phyloP scores from a whole-genome alignment of 257 asterid genomes.

The Buddleja alternifolia region DNA sequence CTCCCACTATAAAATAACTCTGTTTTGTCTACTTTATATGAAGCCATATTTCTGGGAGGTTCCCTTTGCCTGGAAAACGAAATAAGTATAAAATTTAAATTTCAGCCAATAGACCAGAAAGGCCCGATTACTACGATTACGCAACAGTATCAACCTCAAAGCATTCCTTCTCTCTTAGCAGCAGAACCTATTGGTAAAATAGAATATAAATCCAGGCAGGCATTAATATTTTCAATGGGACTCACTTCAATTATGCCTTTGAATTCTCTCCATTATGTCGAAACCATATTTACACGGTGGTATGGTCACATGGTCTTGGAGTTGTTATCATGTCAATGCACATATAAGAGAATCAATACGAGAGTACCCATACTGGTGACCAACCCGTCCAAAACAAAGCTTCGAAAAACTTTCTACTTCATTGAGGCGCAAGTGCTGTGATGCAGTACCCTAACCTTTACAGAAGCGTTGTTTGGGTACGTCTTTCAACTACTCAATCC shows the following conservation, averaged over 20 bases:
- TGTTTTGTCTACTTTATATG: too few relatives aligned
- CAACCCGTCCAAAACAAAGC: background rate
- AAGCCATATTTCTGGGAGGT: too few relatives aligned
- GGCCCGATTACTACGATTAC: too few relatives aligned
- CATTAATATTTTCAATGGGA: too few relatives aligned
- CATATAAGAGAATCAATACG: background rate
- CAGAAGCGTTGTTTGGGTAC: background rate
- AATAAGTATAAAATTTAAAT: too few relatives aligned
- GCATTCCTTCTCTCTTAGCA: background rate
- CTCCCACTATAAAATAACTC: too few relatives aligned
- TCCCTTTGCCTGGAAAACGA: too few relatives aligned
- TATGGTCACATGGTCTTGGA: background rate
- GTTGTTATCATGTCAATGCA: conserved; percentile 3
- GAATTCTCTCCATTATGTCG: background rate
- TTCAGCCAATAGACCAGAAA: too few relatives aligned
- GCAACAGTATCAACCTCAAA: background rate
- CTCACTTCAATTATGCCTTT: background rate
- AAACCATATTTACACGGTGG: conserved; percentile 3
- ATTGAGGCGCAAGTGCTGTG: background rate
- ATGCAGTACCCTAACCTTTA: background rate
- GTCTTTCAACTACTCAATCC: background rate
- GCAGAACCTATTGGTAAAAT: background rate
- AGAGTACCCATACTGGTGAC: background rate
- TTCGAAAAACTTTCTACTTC: background rate
- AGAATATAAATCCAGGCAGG: background rate